Percentiles rank a stretch among this genome's conserved stretches.
phyloP scores from a whole-genome alignment of 768 basidiomycete species.

The Strobilomyces dryophilus region DNA sequence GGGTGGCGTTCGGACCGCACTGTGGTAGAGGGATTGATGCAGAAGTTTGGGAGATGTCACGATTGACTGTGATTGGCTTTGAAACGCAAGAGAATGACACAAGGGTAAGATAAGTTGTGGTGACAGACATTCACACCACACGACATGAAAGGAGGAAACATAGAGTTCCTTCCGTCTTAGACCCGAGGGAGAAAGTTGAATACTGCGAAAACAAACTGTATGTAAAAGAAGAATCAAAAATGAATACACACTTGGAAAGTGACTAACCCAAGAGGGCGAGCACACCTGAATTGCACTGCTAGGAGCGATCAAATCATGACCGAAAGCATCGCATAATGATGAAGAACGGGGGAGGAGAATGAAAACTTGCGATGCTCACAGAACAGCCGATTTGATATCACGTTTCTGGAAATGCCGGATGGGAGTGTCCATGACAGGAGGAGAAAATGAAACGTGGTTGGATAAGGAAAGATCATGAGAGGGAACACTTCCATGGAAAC shows the following conservation, averaged over 20 bases:
- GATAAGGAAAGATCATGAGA: conserved; percentile 3
- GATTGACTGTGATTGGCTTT: conserved; percentile 10
- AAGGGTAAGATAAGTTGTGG: conserved; percentile 19
- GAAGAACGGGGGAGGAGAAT: conserved; percentile 20
- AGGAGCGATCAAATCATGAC: conserved; percentile 29
- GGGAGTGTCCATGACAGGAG: conserved; percentile 4
- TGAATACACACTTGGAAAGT: conserved; percentile 20
- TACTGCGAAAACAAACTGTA: conserved; percentile 21
- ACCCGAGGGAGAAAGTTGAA: conserved; percentile 22
- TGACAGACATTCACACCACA: conserved; percentile 17
- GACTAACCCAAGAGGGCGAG: conserved; percentile 16
- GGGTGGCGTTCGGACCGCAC: not conserved
- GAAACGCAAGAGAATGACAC: conserved; percentile 20
- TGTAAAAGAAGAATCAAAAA: conserved; percentile 31
- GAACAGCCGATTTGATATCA: conserved; percentile 31
- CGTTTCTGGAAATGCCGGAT: conserved; percentile 29
- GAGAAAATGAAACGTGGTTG: conserved; percentile 22
- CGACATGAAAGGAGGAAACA: conserved; percentile 24
- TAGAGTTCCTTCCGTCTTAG: conserved; percentile 28
- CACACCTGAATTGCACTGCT: conserved; percentile 21
- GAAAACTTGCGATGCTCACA: conserved; percentile 29
- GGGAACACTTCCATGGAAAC: conserved; percentile 23
- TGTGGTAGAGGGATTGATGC: not conserved
- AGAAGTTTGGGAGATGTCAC: conserved; percentile 5
- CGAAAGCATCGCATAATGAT: conserved; percentile 28